phyloP scores from a whole-genome alignment of 495 filamentous ascomycete genomes.

The Xylaria intraflava region DNA sequence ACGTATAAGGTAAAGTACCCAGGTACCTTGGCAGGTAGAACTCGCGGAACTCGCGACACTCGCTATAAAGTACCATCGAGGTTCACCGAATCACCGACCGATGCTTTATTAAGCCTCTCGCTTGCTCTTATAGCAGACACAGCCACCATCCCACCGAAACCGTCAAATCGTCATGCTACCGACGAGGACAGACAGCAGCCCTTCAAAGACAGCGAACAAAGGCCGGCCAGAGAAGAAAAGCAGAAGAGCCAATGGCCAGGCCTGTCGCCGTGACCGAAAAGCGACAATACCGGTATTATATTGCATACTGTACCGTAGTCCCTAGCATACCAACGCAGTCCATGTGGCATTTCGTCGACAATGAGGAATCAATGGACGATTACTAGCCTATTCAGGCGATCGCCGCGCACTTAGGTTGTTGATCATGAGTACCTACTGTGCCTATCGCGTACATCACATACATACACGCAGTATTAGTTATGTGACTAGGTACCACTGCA shows the following conservation, averaged over 20 bases:
- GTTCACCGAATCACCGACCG: too few species aligned
- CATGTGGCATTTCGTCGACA: neutral
- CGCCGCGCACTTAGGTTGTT: neutral
- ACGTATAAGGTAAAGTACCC: neutral
- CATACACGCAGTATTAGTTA: too few species aligned
- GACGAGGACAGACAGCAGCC: neutral
- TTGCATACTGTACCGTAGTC: too few species aligned
- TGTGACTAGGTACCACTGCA: too few species aligned
- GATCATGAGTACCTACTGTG: too few species aligned
- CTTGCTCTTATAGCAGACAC: neutral
- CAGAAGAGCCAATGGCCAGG: neutral
- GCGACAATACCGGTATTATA: too few species aligned
- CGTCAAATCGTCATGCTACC: neutral
- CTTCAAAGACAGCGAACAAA: neutral
- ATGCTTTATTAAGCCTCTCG: neutral
- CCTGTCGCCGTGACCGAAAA: too few species aligned
- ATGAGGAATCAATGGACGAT: neutral
- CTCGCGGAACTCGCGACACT: too few species aligned
- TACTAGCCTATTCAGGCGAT: neutral
- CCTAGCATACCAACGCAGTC: neutral
- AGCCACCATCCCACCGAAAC: neutral
- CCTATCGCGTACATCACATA: too few species aligned
- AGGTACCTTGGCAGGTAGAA: neutral
- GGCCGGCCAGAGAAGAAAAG: neutral
- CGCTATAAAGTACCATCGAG: too few species aligned